Percentiles rank a stretch among this genome's conserved stretches.
phyloP scores from a whole-genome alignment of 2,329 filamentous ascomycete species.

The Colletotrichum orbiculare region DNA sequence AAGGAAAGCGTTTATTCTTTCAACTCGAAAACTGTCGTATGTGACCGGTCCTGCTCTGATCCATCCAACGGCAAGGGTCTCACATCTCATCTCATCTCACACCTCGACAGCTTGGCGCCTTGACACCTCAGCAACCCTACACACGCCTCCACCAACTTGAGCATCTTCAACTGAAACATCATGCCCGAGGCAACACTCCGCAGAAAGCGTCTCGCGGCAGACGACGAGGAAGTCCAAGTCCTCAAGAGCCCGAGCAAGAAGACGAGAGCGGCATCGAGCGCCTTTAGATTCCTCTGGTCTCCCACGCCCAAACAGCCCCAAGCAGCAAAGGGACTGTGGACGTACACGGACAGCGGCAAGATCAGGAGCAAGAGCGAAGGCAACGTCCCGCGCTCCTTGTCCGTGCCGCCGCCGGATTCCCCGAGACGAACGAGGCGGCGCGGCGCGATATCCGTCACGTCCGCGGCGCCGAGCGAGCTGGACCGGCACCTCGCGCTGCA shows the following conservation, averaged over 20 bases:
- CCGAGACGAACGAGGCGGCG: conserved; percentile 20
- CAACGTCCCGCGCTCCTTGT: conserved; percentile 22
- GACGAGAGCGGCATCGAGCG: conserved; percentile 1
- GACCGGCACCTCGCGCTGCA: conserved; percentile 28
- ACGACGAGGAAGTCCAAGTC: conserved; percentile 1
- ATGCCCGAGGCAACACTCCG: conserved; percentile 25
- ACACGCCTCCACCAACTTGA: neutral
- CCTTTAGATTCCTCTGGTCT: conserved; percentile 31
- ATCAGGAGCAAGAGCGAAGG: conserved; percentile 11
- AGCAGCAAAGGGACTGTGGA: conserved; percentile 19
- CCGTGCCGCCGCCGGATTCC: conserved; percentile 15
- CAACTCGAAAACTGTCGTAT: too few relatives aligned
- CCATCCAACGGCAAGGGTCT: neutral
- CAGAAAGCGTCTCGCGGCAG: conserved; percentile 24
- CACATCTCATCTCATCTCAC: conserved; percentile 1
- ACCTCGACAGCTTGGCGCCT: neutral
- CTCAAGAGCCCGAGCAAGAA: conserved; percentile 12
- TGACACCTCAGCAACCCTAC: neutral
- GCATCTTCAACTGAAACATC: conserved; percentile 13
- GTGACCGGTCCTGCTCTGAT: too few relatives aligned
- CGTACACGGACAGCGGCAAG: conserved; percentile 11
- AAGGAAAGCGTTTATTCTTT: too few relatives aligned
- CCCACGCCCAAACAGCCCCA: neutral
- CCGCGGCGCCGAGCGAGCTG: conserved; percentile 14
- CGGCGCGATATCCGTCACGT: conserved; percentile 29